Evolutionary conservation across 305 asterid genomes (phyloP), one percentile per base, ranked within the genome.

Genomic region (Fraxinus latifolia): DNA sequence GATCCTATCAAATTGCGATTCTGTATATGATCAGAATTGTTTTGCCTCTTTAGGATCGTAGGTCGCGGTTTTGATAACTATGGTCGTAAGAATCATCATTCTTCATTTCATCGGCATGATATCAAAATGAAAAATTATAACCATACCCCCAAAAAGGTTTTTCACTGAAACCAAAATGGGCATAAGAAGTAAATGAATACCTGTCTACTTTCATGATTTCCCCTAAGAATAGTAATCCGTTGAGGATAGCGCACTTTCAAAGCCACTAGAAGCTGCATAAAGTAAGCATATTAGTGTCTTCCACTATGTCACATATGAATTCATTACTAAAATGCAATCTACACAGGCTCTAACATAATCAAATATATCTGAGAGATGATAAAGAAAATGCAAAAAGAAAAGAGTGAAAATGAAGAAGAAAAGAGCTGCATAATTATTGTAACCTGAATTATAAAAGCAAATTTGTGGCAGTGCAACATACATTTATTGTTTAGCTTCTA

Each of bases 121-220:
- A 62, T 62, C 32, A 23, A 62, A 21, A 23, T 62, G 71, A 62
- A 23, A 60, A 60, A 50, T 14, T 17, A 17, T 17, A 17, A 17
- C 25, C 27, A 55, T 55, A 15, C 7, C 0, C 3, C 23, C 21
- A 50, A 1, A 17, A 17, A 17, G 1, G 27, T 17, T 55, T 55
- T 55, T 55, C 67, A 17, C 67, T 17, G 11, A 19, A 23, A 23
- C 12, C 14, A 12, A 29, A 11, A 9, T 2, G 19, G 36, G 37
- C 37, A 11, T 17, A 65, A 25, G n/a, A 27, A 11, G 19, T 53
- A 42, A 33, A 72, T 37, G 0, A 34, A 58, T 85, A 94, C 98
- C 97, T 94, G 98, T 81, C 97, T 91, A 77, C 98, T 94, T 90
- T 94, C 98, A 83, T 94, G 98, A 86, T 94, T 95, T 86, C 98